Conservation (phyloP, 306 rosid genomes). For the Trifolium subterraneum region DNA sequence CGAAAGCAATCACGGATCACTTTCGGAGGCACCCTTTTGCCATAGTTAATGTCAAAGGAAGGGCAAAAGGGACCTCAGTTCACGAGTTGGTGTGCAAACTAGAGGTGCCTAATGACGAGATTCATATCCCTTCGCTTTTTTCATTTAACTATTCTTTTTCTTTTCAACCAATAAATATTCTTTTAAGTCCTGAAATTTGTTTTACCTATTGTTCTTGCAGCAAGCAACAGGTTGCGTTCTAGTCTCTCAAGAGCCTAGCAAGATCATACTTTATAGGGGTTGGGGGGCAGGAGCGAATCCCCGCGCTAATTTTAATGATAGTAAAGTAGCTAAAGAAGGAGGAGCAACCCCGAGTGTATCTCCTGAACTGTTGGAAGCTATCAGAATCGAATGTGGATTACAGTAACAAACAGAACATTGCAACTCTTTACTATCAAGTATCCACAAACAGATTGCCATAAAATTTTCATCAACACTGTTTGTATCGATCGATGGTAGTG, state of each 20-base stretch:
- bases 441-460: conserved; percentile 18
- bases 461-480: conserved; percentile 7
- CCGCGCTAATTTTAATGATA: conserved; percentile 31
- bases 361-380: conserved; percentile 85
- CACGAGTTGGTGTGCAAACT: conserved; percentile 76
- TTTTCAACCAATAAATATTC: conserved; percentile 8
- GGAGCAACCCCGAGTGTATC: conserved; percentile 50
- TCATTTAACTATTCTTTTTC: conserved; percentile 30
- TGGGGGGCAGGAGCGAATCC: conserved; percentile 74
- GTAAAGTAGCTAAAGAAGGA: conserved; percentile 27
- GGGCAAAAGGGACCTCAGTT: conserved; percentile 94
- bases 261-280: conserved; percentile 86
- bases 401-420: conserved; percentile 41
- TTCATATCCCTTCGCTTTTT: conserved; percentile 16
- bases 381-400: conserved; percentile 86
- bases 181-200: conserved; percentile 40
- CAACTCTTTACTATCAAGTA: conserved; percentile 19
- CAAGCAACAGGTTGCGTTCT: conserved; percentile 85
- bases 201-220: conserved; percentile 46
- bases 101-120: conserved; percentile 61
- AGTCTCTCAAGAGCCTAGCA: conserved; percentile 88
- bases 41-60: conserved; percentile 80
- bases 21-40: conserved; percentile 79
- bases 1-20: conserved; percentile 71
- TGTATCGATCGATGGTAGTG: background rate